A percentile compares a stretch with the other conserved stretches of the same genome.
These are phyloP conservation scores for Martiniozyma asiatica DNA, from an alignment of 1,139 yeast genomes.

Conservation along the genomic window DNA sequence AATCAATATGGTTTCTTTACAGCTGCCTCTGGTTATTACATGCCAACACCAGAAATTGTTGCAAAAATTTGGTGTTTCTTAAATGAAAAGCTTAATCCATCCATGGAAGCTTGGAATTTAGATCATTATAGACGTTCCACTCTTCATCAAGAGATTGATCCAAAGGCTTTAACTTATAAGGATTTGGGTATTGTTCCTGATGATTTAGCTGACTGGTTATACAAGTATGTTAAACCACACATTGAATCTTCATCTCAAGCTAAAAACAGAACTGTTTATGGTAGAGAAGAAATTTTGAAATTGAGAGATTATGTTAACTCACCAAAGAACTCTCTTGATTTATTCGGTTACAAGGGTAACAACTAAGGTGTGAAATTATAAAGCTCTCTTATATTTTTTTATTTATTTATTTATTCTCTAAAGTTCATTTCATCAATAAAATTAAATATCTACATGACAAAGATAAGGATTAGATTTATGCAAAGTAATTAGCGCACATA, in stretches of 20 bases:
- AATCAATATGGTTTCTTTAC: constrained; percentile 41
- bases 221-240: constrained; percentile 40
- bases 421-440: too few species aligned
- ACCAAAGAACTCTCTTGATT: constrained; percentile 21
- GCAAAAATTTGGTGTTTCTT: constrained; percentile 20
- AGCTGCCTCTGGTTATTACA: constrained; percentile 39
- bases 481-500: too few species aligned
- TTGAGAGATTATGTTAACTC: constrained; percentile 24
- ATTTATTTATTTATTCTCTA: too few species aligned
- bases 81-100: constrained; percentile 42
- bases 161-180: constrained; percentile 49
- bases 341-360: constrained; percentile 15
- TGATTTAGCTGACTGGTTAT: constrained; percentile 56
- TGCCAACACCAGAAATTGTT: constrained; percentile 38
- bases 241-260: constrained; percentile 23
- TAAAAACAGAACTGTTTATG: constrained; percentile 24
- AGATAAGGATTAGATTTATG: too few species aligned
- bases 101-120: constrained; percentile 51
- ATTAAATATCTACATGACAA: too few species aligned
- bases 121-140: constrained; percentile 72
- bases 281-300: constrained; percentile 22
- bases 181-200: constrained; percentile 69
- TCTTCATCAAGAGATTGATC: constrained; percentile 54
- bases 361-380: too few species aligned
- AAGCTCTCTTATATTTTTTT: too few species aligned